These are phyloP conservation scores for Trichoderma pleuroti DNA, from an alignment of 2,329 filamentous ascomycete genomes.

Conservation along the genomic window DNA sequence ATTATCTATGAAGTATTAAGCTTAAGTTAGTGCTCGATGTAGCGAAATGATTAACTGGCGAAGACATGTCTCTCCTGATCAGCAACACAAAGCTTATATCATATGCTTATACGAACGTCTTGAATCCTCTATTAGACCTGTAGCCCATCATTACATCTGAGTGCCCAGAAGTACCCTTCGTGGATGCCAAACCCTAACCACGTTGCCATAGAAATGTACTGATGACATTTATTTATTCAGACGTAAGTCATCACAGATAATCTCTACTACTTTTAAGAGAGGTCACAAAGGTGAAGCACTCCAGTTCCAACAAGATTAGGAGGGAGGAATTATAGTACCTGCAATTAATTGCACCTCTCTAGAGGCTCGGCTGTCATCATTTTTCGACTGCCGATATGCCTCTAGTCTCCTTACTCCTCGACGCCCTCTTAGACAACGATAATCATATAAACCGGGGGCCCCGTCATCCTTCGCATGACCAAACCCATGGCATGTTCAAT, in stretches of 20 bases:
- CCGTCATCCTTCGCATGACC: neutral
- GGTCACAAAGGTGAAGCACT: neutral
- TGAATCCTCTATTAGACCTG: fast-evolving
- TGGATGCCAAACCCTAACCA: neutral
- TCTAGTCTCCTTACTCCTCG: neutral
- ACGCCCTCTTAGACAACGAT: too few species aligned
- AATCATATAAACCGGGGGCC: neutral
- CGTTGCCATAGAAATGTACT: neutral
- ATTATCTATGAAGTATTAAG: neutral
- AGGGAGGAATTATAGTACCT: neutral
- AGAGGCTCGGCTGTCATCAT: neutral
- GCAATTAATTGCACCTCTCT: too few species aligned
- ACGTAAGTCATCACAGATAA: neutral
- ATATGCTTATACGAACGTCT: neutral
- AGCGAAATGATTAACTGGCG: neutral
- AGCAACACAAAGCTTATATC: neutral
- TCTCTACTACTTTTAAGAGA: neutral
- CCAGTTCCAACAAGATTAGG: neutral
- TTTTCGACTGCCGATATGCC: neutral
- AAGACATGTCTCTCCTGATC: neutral
- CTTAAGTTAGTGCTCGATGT: neutral
- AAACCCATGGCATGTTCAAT: neutral
- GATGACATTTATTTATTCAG: neutral
- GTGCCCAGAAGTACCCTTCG: neutral
- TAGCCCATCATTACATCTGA: neutral